Base-by-base conservation (phyloP, 2,329 filamentous ascomycete species). In the Ophiostoma perfectum region DNA sequence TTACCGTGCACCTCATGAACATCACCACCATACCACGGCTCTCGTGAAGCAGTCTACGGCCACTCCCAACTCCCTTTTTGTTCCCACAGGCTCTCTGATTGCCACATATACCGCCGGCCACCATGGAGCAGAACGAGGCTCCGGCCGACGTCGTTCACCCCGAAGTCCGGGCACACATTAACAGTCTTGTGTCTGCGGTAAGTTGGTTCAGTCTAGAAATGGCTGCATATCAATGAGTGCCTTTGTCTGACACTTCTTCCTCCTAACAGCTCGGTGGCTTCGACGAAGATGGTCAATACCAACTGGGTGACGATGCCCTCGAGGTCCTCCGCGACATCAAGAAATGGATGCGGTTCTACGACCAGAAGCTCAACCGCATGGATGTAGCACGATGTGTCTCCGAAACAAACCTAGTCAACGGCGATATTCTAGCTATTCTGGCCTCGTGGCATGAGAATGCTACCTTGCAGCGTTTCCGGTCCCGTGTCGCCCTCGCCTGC, bases 321-420 rank as follows among this genome's bases (percentile, higher is more conserved):
- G 91, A 95, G 69, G 95, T 93, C 75, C 83, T 99, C 69, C 93
- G 94, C 71, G 95, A 99, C 79, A 84, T 99, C 67, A 94, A 95
- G 76, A 90, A 90, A 86, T 99, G 95, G 95, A 85, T 99, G 73
- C 93, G 92, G 73, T 87, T 97, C 71, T 95, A 95, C 82, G 93
- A 97, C 78, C 91, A 96, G 76, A 96, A 96, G 77, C 88, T 90
- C 72, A 96, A 97, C 76, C 90, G 94, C 73, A 90, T 96, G 83
- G 95, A 99, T 76, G 95, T 99, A 70, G 93, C 94, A 70, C 86
- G 95, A 79, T 97, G 93, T 77, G 83, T 98, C 73, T 89, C 92
- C 75, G 93, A 98, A 78, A 90, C 93, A 62, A 97, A 97, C 75
- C 79, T 99, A n/a, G 86, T 98, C 68, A 90, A 90, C 75, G 91